Conservation (phyloP, 345 rosid genomes). For the Angophora floribunda region DNA sequence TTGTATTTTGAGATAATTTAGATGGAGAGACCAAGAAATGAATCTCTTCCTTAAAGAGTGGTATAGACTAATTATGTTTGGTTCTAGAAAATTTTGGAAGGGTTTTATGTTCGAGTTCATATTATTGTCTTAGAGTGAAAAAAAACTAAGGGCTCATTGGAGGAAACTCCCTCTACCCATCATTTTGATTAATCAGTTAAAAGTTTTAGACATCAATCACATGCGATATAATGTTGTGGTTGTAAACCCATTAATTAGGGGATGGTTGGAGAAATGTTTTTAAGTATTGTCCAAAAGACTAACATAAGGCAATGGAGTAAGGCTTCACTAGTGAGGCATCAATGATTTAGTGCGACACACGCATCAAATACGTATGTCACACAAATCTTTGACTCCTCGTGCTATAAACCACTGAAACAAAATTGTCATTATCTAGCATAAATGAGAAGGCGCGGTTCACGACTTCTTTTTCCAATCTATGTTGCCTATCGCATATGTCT, state of each 20-base stretch:
- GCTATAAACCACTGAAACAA: background rate
- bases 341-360: background rate
- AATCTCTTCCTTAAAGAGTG: background rate
- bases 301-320: background rate
- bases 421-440: background rate
- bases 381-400: background rate
- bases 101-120: background rate
- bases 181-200: background rate
- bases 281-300: background rate
- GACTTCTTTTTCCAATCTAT: background rate
- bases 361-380: fast-evolving
- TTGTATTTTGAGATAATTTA: background rate
- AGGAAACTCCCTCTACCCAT: background rate
- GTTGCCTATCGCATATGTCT: background rate
- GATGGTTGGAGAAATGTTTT: background rate
- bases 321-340: background rate
- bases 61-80: background rate
- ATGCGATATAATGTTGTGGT: background rate
- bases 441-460: background rate
- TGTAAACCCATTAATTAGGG: background rate
- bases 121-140: background rate
- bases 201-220: background rate
- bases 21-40: background rate
- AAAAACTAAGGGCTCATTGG: background rate
- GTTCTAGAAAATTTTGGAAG: background rate